phyloP scores from a whole-genome alignment of 1,139 yeast species.

The Magnusiomyces fungicola region DNA sequence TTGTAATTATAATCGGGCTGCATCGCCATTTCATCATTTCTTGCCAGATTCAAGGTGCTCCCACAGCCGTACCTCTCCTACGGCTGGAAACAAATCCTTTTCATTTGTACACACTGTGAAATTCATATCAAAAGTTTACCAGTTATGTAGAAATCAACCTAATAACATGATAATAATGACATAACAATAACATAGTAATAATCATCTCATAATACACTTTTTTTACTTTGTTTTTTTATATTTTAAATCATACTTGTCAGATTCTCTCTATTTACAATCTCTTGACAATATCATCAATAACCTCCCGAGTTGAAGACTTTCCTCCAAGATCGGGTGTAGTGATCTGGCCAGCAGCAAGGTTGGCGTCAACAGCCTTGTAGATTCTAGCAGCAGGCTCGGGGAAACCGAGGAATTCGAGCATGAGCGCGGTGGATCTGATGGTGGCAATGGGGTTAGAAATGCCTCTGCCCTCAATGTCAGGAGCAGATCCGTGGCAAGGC shows the following conservation, averaged over 20 bases:
- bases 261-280: slow-evolving; percentile 34
- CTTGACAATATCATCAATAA: slow-evolving; percentile 68
- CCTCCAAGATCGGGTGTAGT: slow-evolving; percentile 97
- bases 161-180: too few relatives aligned
- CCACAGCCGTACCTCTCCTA: too few relatives aligned
- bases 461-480: slow-evolving; percentile 92
- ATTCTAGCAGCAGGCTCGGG: slow-evolving; percentile 85
- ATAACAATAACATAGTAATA: too few relatives aligned
- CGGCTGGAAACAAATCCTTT: too few relatives aligned
- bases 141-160: too few relatives aligned
- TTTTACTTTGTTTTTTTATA: too few relatives aligned
- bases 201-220: too few relatives aligned
- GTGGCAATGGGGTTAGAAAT: slow-evolving; percentile 97
- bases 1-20: not conserved
- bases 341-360: slow-evolving; percentile 68
- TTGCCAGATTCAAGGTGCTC: too few relatives aligned
- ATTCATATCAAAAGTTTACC: too few relatives aligned
- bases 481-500: slow-evolving; percentile 99
- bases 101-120: too few relatives aligned
- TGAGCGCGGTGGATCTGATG: slow-evolving; percentile 91
- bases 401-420: slow-evolving; percentile 95
- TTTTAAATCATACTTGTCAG: not conserved
- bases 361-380: slow-evolving; percentile 90
- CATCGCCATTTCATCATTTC: not conserved
- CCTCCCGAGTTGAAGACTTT: slow-evolving; percentile 74